Conservation (phyloP, 164 flowering plant species). For the Chloranthus sessilifolius region DNA sequence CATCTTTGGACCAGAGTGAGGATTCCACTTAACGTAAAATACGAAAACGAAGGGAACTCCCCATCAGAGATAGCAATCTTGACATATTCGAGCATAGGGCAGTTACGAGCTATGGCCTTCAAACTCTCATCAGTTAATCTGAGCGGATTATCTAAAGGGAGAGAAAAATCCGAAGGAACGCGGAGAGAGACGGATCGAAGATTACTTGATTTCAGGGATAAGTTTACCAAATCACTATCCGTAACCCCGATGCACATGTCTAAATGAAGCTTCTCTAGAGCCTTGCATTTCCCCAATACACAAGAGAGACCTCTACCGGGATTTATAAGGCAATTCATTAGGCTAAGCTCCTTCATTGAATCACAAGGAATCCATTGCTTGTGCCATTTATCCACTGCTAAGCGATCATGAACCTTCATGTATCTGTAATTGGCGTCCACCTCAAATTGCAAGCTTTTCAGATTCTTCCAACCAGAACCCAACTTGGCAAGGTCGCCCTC, state of each 20-base stretch:
- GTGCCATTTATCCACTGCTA: constrained; percentile 66
- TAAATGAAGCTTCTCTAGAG: constrained; percentile 65
- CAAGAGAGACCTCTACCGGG: constrained; percentile 81
- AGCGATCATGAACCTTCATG: constrained; percentile 60
- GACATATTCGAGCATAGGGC: constrained; percentile 59
- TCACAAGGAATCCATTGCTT: constrained; percentile 64
- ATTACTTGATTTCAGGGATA: constrained; percentile 50
- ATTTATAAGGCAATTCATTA: constrained; percentile 65
- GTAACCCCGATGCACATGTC: constrained; percentile 80
- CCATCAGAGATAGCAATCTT: constrained; percentile 66
- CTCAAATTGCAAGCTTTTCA: constrained; percentile 66
- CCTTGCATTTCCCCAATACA: constrained; percentile 54
- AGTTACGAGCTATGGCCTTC: constrained; percentile 54
- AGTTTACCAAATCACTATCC: constrained; percentile 54
- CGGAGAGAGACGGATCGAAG: constrained; percentile 60
- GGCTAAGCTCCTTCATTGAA: constrained; percentile 57
- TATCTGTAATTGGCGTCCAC: constrained; percentile 68
- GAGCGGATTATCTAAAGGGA: constrained; percentile 46
- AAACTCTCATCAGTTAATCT: constrained; percentile 67
- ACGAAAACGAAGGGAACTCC: constrained; percentile 68
- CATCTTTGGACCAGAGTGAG: constrained; percentile 46
- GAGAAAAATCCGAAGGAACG: constrained; percentile 62
- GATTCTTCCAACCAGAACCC: constrained; percentile 57
- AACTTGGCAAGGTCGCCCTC: constrained; percentile 74
- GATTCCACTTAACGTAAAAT: constrained; percentile 59